Evolutionary conservation across 2,329 filamentous ascomycete genomes (phyloP).

Genomic region (Fusarium continuum): DNA sequence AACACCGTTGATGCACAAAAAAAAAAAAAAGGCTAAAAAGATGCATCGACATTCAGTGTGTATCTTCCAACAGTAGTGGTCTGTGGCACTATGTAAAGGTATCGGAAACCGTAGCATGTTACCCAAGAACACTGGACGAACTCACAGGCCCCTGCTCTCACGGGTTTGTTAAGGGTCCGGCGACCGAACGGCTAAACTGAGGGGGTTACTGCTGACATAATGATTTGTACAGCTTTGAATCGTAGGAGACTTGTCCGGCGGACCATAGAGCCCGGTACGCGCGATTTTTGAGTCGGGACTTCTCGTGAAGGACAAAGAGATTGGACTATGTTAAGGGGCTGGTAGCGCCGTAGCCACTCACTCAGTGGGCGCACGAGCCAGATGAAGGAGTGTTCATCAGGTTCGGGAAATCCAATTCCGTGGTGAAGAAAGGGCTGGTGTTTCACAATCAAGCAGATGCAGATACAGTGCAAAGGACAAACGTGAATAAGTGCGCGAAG

Average conservation of each 20-base stretch:
- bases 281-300: constrained; percentile 24
- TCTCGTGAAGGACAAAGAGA: constrained; percentile 35
- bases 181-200: constrained; percentile 11
- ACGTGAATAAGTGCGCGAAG: neutral
- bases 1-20: neutral
- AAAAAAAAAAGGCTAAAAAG: neutral
- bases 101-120: neutral
- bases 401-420: constrained; percentile 1
- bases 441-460: constrained; percentile 19
- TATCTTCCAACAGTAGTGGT: neutral
- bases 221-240: constrained; percentile 25
- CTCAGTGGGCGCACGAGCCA: constrained; percentile 34
- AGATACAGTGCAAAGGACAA: neutral
- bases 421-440: constrained; percentile 1
- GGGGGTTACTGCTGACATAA: constrained; percentile 32
- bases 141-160: constrained; percentile 14
- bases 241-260: constrained; percentile 20
- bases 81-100: neutral
- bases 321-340: constrained; percentile 42
- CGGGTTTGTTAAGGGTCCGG: constrained; percentile 27
- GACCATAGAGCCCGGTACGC: constrained; percentile 34
- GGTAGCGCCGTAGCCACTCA: constrained; percentile 38
- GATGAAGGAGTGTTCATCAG: constrained; percentile 24
- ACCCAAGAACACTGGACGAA: neutral
- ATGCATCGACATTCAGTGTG: neutral